Percentiles rank a stretch among this genome's conserved stretches.
phyloP scores from a whole-genome alignment of 148 eudicot species.

The Tetragonia tetragonoides region DNA sequence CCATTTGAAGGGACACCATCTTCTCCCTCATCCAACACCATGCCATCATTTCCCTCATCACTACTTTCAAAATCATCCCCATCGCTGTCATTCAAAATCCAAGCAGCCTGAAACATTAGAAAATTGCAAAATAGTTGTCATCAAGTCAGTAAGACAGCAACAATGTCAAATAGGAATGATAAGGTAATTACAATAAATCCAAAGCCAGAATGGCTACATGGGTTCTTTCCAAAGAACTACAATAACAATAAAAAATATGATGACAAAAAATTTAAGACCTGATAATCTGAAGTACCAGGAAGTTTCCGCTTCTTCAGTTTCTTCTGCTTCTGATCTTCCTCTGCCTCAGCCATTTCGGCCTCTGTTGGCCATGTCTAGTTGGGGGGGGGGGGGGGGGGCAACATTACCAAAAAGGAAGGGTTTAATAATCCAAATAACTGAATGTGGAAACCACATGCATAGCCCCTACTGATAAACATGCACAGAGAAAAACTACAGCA shows the following conservation, averaged over 20 bases:
- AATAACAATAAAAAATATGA: conserved; percentile 1
- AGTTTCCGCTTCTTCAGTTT: conserved; percentile 54
- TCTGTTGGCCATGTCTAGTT: conserved; percentile 96
- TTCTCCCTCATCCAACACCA: conserved; percentile 68
- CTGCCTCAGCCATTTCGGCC: conserved; percentile 96
- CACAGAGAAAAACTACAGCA: not conserved
- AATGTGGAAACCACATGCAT: not conserved
- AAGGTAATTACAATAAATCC: not conserved
- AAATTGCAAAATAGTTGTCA: not conserved
- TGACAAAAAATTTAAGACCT: conserved; percentile 43
- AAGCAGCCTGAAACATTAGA: conserved; percentile 70
- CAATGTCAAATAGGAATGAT: not conserved
- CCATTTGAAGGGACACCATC: conserved; percentile 31
- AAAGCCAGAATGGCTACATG: not conserved
- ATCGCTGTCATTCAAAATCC: conserved; percentile 84
- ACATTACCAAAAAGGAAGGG: conserved; percentile 4
- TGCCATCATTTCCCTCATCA: conserved; percentile 61
- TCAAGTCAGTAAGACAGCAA: not conserved
- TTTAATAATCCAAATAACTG: not conserved
- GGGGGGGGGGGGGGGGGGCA: conserved; percentile 15
- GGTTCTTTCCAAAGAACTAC: not conserved
- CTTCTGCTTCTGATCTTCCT: conserved; percentile 55
- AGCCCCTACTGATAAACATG: not conserved
- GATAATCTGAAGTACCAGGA: conserved; percentile 91
- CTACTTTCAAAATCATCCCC: conserved; percentile 51